These are phyloP conservation scores for Francoa sonchifolia DNA, from an alignment of 441 rosid species.

Conservation along the genomic window DNA sequence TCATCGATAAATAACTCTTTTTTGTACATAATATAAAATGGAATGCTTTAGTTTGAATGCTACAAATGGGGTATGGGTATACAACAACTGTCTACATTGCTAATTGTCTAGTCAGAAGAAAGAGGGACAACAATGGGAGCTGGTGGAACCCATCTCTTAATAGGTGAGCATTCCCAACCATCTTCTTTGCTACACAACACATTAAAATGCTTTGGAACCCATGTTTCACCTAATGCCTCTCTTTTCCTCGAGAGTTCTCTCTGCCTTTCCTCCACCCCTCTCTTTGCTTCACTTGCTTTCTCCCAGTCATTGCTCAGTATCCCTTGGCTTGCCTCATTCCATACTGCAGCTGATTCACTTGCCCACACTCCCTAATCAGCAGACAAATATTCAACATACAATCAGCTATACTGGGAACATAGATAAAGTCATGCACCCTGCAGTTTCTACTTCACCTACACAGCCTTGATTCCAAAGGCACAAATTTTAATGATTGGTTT, in stretches of 20 bases:
- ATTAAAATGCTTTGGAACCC: conserved; percentile 62
- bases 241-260: conserved; percentile 34
- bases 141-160: conserved; percentile 35
- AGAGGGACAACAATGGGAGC: conserved; percentile 61
- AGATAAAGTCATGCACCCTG: too few relatives aligned
- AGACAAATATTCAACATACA: not conserved
- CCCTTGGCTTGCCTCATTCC: conserved; percentile 53
- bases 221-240: conserved; percentile 27
- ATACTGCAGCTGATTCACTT: conserved; percentile 56
- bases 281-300: conserved; percentile 62
- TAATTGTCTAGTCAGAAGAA: too few relatives aligned
- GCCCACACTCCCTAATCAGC: conserved; percentile 32
- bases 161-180: conserved; percentile 54
- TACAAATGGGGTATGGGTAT: too few relatives aligned
- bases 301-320: conserved; percentile 53
- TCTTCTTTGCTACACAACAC: conserved; percentile 26
- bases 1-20: too few relatives aligned
- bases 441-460: too few relatives aligned
- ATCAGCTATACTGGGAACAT: too few relatives aligned
- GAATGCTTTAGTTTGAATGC: too few relatives aligned
- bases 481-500: too few relatives aligned
- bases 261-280: conserved; percentile 50
- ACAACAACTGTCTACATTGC: too few relatives aligned
- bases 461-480: too few relatives aligned
- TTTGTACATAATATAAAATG: too few relatives aligned